Conservation (phyloP, 169 alveolate species). For the Plasmodium coatneyi region DNA sequence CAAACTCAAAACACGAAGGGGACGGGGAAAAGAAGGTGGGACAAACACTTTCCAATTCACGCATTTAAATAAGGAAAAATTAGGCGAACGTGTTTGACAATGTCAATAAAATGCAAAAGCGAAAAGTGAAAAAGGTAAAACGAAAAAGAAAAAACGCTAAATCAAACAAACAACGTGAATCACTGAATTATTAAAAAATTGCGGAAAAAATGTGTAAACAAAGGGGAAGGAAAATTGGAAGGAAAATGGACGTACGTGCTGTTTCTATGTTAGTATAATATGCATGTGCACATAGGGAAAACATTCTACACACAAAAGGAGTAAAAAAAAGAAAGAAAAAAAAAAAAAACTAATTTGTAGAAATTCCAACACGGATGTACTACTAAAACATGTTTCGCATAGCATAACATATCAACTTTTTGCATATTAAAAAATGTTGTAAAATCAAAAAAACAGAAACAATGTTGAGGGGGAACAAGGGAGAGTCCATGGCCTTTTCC, state of each 20-base stretch:
- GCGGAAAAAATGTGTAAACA: background rate
- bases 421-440: background rate
- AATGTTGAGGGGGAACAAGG: background rate
- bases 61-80: background rate
- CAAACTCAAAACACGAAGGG: background rate
- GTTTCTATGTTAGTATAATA: background rate
- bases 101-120: background rate
- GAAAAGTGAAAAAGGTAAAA: background rate
- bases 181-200: background rate
- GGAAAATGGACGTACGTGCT: background rate
- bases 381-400: background rate
- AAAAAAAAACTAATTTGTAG: constrained; percentile 1
- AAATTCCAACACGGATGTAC: background rate
- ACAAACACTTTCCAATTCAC: background rate
- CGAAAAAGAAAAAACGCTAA: background rate
- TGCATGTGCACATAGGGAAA: background rate
- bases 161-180: background rate
- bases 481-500: background rate
- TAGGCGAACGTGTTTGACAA: background rate
- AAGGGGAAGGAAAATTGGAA: background rate
- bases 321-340: background rate
- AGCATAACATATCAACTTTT: background rate
- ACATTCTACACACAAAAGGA: background rate
- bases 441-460: background rate
- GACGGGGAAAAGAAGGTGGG: background rate